phyloP scores from a whole-genome alignment of 768 basidiomycete genomes.

The Polyporus arcularius region DNA sequence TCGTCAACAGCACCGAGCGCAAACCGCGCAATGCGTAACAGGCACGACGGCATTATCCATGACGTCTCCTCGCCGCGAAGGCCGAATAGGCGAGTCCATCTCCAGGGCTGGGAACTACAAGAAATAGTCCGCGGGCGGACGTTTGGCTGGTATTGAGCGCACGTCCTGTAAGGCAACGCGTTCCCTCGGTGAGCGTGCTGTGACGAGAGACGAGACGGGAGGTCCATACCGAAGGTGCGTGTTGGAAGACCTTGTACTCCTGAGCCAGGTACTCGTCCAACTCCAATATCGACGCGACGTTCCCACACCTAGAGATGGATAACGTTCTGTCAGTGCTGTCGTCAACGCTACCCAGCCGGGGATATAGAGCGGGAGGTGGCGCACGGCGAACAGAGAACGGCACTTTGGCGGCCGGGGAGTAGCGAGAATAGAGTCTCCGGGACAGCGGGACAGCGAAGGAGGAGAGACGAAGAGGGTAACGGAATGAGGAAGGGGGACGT shows the following conservation, averaged over 20 bases:
- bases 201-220: not conserved
- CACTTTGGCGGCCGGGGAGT: too few species aligned
- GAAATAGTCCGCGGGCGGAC: slow-evolving; percentile 88
- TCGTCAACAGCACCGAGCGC: too few species aligned
- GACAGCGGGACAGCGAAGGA: too few species aligned
- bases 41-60: too few species aligned
- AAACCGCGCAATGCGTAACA: too few species aligned
- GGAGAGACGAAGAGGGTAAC: too few species aligned
- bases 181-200: not conserved
- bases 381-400: too few species aligned
- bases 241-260: slow-evolving; percentile 94
- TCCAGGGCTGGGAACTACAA: slow-evolving; percentile 39
- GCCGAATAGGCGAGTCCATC: too few species aligned
- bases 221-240: slow-evolving; percentile 77
- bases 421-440: too few species aligned
- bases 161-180: slow-evolving; percentile 56
- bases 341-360: not conserved
- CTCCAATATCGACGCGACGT: slow-evolving; percentile 92
- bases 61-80: not conserved
- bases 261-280: slow-evolving; percentile 91
- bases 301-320: slow-evolving; percentile 71
- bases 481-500: slow-evolving; percentile 30
- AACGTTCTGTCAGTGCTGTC: too few species aligned
- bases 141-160: slow-evolving; percentile 77
- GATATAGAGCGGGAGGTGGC: not conserved